These are phyloP conservation scores for Pichia insulana DNA, from an alignment of 805 yeast genomes.

Conservation along the genomic window DNA sequence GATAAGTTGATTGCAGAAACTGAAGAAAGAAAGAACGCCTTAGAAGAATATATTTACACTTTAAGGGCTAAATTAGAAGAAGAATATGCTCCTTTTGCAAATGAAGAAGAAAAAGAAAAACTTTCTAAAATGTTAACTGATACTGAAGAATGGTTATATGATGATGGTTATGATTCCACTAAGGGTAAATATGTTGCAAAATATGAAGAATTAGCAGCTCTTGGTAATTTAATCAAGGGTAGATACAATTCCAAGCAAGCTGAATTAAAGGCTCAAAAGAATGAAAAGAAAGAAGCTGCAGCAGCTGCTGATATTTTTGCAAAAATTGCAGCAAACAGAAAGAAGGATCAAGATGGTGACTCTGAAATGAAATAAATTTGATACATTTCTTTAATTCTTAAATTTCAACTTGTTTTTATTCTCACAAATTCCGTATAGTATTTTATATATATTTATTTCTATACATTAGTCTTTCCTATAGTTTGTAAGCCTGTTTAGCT, in stretches of 20 bases:
- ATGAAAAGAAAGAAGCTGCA: slow-evolving; percentile 64
- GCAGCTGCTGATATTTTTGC: slow-evolving; percentile 37
- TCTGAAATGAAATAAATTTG: slow-evolving; percentile 25
- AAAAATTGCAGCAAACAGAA: slow-evolving; percentile 70
- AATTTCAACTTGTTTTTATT: neutral
- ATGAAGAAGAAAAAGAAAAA: slow-evolving; percentile 81
- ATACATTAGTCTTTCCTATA: no score
- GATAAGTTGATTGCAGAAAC: slow-evolving; percentile 98
- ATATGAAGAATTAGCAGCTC: slow-evolving; percentile 91
- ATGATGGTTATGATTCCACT: slow-evolving; percentile 91
- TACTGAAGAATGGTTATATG: slow-evolving; percentile 98
- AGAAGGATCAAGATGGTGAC: slow-evolving; percentile 30
- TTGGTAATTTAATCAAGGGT: slow-evolving; percentile 92
- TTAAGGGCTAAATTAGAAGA: slow-evolving; percentile 96
- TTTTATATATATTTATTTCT: no score
- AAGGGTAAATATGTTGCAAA: slow-evolving; percentile 97
- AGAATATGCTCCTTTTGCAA: slow-evolving; percentile 78
- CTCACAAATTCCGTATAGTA: no score
- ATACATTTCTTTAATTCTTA: neutral
- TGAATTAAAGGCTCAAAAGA: slow-evolving; percentile 84
- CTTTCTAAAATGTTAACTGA: slow-evolving; percentile 63
- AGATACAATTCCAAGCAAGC: slow-evolving; percentile 91
- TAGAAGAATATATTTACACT: slow-evolving; percentile 97
- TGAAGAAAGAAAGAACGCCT: slow-evolving; percentile 95
- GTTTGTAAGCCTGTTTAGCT: no score